These are phyloP conservation scores for Oxytropis ochrocephala DNA, from an alignment of 306 rosid species.

Conservation along the genomic window DNA sequence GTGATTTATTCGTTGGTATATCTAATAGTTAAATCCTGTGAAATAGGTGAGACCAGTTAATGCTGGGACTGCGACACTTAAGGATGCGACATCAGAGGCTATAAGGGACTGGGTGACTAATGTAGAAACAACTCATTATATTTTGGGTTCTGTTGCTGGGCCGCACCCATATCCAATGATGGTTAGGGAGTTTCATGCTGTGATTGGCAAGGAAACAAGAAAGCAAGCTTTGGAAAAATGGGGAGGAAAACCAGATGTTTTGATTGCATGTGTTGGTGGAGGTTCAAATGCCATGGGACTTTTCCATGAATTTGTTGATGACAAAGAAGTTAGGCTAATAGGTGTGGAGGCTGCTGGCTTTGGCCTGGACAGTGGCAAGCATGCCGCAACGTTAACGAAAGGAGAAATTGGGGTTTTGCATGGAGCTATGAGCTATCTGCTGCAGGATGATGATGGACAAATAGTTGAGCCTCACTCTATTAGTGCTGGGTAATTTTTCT, in stretches of 20 bases:
- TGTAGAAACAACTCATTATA: slow-evolving; percentile 96
- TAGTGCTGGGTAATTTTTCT: slow-evolving; percentile 78
- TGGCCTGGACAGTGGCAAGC: slow-evolving; percentile 90
- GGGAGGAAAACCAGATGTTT: slow-evolving; percentile 93
- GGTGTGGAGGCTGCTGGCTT: slow-evolving; percentile 99
- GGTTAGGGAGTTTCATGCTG: slow-evolving; percentile 93
- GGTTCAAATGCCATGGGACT: slow-evolving; percentile 98
- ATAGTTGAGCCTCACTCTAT: slow-evolving; percentile 95
- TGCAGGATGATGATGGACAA: slow-evolving; percentile 96
- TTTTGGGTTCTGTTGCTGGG: slow-evolving; percentile 97
- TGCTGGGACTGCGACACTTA: slow-evolving; percentile 92
- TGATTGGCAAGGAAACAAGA: slow-evolving; percentile 92
- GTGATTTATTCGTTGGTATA: background rate
- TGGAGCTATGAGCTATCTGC: slow-evolving; percentile 96
- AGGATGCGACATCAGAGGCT: slow-evolving; percentile 98
- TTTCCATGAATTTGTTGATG: slow-evolving; percentile 82
- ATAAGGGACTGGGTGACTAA: slow-evolving; percentile 99
- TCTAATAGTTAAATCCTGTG: slow-evolving; percentile 1
- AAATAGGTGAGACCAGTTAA: slow-evolving; percentile 81
- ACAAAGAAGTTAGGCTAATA: slow-evolving; percentile 62
- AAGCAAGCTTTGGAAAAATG: slow-evolving; percentile 89
- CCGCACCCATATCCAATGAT: slow-evolving; percentile 99
- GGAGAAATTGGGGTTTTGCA: slow-evolving; percentile 94
- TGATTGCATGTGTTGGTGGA: slow-evolving; percentile 92
- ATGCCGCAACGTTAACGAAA: slow-evolving; percentile 86